Conservation (phyloP, 2,329 filamentous ascomycete species). For the Xylariaceae sp. region DNA sequence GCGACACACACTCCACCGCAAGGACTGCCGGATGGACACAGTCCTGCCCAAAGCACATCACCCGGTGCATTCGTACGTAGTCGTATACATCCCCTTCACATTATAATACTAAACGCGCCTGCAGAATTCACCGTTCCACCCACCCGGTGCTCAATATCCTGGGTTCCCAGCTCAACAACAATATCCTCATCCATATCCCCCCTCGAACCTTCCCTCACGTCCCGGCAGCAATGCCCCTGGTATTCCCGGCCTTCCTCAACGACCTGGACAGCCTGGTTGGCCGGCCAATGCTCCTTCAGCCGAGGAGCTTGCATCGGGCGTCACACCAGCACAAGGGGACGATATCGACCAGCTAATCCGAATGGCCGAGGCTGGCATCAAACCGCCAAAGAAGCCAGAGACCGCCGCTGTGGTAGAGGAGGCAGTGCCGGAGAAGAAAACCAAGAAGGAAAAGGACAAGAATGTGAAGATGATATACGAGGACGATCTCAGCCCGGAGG, state of each 20-base stretch:
- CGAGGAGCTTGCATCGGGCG: conserved; percentile 46
- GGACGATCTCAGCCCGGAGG: conserved; percentile 78
- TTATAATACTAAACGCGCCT: conserved; percentile 5
- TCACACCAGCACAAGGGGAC: conserved; percentile 46
- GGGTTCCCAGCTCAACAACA: conserved; percentile 40
- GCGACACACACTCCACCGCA: conserved; percentile 47
- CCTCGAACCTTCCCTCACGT: conserved; percentile 44
- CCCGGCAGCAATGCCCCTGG: conserved; percentile 41
- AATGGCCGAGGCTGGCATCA: conserved; percentile 59
- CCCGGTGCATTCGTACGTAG: conserved; percentile 57
- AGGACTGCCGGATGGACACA: conserved; percentile 41
- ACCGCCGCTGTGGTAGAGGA: conserved; percentile 38
- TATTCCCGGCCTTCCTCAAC: conserved; percentile 43
- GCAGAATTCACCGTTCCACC: conserved; percentile 42
- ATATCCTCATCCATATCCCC: conserved; percentile 38
- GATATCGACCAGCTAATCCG: conserved; percentile 64
- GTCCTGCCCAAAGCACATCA: conserved; percentile 48
- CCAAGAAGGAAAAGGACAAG: conserved; percentile 64
- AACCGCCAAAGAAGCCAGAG: conserved; percentile 41
- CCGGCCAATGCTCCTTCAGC: conserved; percentile 41
- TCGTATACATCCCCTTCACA: background rate
- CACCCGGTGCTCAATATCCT: conserved; percentile 38
- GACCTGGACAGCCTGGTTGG: conserved; percentile 37
- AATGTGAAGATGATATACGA: conserved; percentile 74
- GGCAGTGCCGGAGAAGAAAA: conserved; percentile 55